Evolutionary conservation across 2,329 filamentous ascomycete species (phyloP).

Genomic region (Fusarium xyrophilum): DNA sequence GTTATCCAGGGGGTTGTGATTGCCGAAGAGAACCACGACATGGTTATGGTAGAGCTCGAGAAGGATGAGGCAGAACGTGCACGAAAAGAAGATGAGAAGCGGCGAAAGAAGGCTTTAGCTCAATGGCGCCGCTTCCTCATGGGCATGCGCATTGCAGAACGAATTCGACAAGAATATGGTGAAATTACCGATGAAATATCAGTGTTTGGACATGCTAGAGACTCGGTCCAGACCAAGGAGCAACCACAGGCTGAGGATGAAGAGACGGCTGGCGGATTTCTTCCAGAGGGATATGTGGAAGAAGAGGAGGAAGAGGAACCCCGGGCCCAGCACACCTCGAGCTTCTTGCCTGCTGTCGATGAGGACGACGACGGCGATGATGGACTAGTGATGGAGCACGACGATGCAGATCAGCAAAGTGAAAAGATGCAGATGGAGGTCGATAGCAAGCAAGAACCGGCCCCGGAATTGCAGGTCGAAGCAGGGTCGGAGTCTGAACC

Average conservation of each 20-base stretch:
- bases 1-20: slow-evolving; percentile 91
- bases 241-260: slow-evolving; percentile 49
- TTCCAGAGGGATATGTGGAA: slow-evolving; percentile 63
- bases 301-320: slow-evolving; percentile 51
- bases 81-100: slow-evolving; percentile 84
- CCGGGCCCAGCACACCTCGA: slow-evolving; percentile 47
- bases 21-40: slow-evolving; percentile 77
- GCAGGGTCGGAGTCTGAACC: not conserved
- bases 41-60: slow-evolving; percentile 78
- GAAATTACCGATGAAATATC: slow-evolving; percentile 61
- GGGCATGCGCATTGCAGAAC: slow-evolving; percentile 81
- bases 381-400: slow-evolving; percentile 46
- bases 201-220: slow-evolving; percentile 59
- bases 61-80: slow-evolving; percentile 77
- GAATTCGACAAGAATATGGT: slow-evolving; percentile 79
- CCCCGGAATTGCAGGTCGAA: not conserved
- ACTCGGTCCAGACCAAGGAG: slow-evolving; percentile 15
- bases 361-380: slow-evolving; percentile 51
- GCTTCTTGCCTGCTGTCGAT: slow-evolving; percentile 57
- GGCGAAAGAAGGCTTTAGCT: slow-evolving; percentile 73
- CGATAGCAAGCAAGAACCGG: not conserved
- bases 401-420: not conserved
- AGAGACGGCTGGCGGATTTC: slow-evolving; percentile 66
- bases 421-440: not conserved
- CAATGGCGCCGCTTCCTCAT: slow-evolving; percentile 89